Evolutionary conservation across 78 protist genomes (phyloP).

Genomic region (Guillardia theta): DNA sequence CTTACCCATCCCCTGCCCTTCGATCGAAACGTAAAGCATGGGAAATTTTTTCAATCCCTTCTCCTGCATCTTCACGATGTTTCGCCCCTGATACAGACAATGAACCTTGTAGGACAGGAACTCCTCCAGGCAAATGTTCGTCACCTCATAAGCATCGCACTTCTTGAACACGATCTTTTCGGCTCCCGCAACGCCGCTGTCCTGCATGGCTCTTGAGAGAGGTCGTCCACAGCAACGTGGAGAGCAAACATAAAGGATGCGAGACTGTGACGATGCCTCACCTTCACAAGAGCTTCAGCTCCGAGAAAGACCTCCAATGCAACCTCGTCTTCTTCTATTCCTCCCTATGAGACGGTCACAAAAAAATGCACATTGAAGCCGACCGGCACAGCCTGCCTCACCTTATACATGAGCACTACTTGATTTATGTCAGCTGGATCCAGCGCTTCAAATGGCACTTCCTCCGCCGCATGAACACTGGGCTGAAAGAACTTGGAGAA

Average conservation of each 20-base stretch:
- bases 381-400: no score
- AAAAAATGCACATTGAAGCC: no score
- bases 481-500: no score
- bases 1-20: constrained; percentile 4
- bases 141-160: neutral
- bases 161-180: neutral
- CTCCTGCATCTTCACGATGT: neutral
- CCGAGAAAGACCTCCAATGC: neutral
- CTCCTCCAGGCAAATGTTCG: neutral
- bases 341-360: no score
- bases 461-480: neutral
- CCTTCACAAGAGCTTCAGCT: neutral
- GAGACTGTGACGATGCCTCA: neutral
- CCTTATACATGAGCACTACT: neutral
- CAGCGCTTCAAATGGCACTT: neutral
- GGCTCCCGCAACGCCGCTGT: neutral
- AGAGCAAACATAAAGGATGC: neutral
- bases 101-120: neutral
- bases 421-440: neutral
- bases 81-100: neutral
- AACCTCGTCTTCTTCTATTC: neutral
- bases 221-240: neutral
- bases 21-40: neutral
- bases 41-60: neutral
- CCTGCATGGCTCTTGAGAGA: no score